These are phyloP conservation scores for Pyrenophora tritici-repentis DNA, from an alignment of 2,329 filamentous ascomycete genomes.

Conservation along the genomic window DNA sequence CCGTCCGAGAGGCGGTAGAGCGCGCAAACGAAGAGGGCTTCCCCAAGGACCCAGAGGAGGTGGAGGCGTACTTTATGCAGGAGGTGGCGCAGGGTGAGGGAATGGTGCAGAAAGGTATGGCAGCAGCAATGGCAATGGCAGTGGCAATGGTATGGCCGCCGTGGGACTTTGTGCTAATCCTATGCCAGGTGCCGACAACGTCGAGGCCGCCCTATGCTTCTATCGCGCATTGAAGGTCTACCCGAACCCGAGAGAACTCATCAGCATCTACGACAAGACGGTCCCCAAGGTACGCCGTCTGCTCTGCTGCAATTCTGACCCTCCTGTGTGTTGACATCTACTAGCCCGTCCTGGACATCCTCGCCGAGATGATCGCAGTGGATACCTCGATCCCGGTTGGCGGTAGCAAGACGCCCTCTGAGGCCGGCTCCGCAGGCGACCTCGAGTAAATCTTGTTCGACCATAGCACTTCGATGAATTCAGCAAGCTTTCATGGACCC, in stretches of 20 bases:
- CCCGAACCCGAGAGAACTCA: constrained; percentile 88
- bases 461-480: constrained; percentile 13
- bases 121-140: too few relatives aligned
- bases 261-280: constrained; percentile 97
- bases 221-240: constrained; percentile 99
- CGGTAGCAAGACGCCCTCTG: constrained; percentile 44
- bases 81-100: constrained; percentile 89
- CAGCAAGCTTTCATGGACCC: constrained; percentile 19
- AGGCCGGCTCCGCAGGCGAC: constrained; percentile 41
- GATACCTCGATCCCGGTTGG: constrained; percentile 65
- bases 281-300: constrained; percentile 76
- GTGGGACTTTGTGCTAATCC: constrained; percentile 20
- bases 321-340: constrained; percentile 17
- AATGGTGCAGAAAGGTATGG: constrained; percentile 77
- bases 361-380: constrained; percentile 97
- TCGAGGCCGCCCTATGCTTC: constrained; percentile 92
- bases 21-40: constrained; percentile 89
- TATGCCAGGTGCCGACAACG: constrained; percentile 63
- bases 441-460: constrained; percentile 34
- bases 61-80: constrained; percentile 95
- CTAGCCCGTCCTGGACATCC: constrained; percentile 87
- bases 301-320: neutral
- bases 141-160: neutral
- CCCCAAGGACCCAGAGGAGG: constrained; percentile 86
- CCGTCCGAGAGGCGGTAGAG: constrained; percentile 76